A percentile compares a stretch with the other conserved stretches of the same genome.
phyloP scores from a whole-genome alignment of 768 basidiomycete genomes.

The Pisolithus microcarpus region DNA sequence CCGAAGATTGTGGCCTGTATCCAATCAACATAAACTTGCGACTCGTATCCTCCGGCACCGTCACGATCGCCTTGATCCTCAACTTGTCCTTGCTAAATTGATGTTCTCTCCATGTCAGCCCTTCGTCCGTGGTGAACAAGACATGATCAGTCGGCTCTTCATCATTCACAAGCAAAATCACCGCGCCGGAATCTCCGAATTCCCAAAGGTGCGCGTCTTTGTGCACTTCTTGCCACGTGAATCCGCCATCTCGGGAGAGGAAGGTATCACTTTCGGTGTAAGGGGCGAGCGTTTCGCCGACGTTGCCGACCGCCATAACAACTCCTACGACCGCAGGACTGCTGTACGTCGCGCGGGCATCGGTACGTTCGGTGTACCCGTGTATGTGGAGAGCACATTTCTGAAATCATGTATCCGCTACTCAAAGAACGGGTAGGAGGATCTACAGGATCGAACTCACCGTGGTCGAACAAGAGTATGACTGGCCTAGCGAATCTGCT shows the following conservation, averaged over 20 bases:
- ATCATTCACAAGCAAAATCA: conserved; percentile 92
- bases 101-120: conserved; percentile 82
- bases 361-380: conserved; percentile 89
- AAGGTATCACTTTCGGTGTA: conserved; percentile 93
- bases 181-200: conserved; percentile 94
- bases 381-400: conserved; percentile 86
- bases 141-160: conserved; percentile 88
- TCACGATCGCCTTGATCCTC: conserved; percentile 70
- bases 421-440: background rate
- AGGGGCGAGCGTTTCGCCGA: conserved; percentile 71
- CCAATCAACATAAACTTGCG: conserved; percentile 87
- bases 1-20: conserved; percentile 36
- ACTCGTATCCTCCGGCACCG: conserved; percentile 86
- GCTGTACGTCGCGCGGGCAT: conserved; percentile 89
- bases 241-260: conserved; percentile 92
- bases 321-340: conserved; percentile 88
- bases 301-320: conserved; percentile 94
- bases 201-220: conserved; percentile 98
- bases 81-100: conserved; percentile 67
- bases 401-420: conserved; percentile 32
- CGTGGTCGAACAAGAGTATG: conserved; percentile 63
- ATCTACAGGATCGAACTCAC: conserved; percentile 32
- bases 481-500: conserved; percentile 64
- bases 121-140: conserved; percentile 86
- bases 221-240: conserved; percentile 97